Evolutionary conservation across 2,329 filamentous ascomycete genomes (phyloP).

Genomic region (Fusarium gaditjirri): DNA sequence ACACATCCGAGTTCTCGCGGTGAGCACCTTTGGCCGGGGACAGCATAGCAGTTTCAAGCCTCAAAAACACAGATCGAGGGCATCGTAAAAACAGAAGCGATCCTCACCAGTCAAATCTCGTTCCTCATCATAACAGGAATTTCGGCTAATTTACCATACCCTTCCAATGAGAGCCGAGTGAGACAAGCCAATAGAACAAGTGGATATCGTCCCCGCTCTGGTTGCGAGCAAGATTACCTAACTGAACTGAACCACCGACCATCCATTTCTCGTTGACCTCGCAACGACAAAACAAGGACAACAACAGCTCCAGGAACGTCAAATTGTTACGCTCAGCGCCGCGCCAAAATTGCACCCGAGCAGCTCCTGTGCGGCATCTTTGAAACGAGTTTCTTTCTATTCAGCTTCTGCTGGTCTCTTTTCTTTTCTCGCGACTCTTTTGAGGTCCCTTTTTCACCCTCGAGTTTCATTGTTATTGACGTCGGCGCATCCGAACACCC

Average conservation of each 20-base stretch:
- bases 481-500: constrained; percentile 45
- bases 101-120: constrained; percentile 30
- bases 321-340: constrained; percentile 45
- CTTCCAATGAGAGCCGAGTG: constrained; percentile 10
- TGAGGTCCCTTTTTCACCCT: constrained; percentile 13
- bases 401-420: constrained; percentile 10
- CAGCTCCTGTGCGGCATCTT: constrained; percentile 26
- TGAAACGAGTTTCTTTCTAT: constrained; percentile 14
- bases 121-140: constrained; percentile 32
- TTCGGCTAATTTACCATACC: constrained; percentile 42
- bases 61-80: constrained; percentile 33
- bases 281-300: constrained; percentile 57
- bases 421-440: constrained; percentile 29
- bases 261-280: constrained; percentile 54
- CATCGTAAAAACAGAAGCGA: constrained; percentile 25
- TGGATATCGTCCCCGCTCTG: constrained; percentile 3
- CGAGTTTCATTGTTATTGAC: constrained; percentile 41
- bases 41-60: constrained; percentile 26
- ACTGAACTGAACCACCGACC: constrained; percentile 6
- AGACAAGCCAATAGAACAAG: constrained; percentile 31
- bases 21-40: constrained; percentile 15
- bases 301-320: constrained; percentile 49
- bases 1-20: constrained; percentile 5
- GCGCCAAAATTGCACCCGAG: constrained; percentile 39
- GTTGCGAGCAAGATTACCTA: constrained; percentile 35